Conservation (phyloP, 495 filamentous ascomycete genomes). For the Symbiotaphrina buchneri region DNA sequence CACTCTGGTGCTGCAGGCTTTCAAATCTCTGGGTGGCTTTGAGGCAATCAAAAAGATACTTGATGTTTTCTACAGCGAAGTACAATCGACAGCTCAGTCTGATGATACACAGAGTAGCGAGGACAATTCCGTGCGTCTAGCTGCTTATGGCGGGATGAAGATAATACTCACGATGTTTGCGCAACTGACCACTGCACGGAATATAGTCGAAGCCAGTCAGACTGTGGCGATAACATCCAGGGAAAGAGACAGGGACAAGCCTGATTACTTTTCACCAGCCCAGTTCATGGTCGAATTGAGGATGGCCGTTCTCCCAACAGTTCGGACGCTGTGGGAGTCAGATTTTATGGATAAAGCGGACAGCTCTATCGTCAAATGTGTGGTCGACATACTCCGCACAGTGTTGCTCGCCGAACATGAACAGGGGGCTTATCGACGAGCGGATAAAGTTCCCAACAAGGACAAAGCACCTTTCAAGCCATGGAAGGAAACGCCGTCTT, state of each 20-base stretch:
- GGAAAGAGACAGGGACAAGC: constrained; percentile 28
- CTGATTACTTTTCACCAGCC: constrained; percentile 43
- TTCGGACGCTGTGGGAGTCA: constrained; percentile 64
- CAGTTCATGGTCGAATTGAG: constrained; percentile 82
- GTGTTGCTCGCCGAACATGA: constrained; percentile 63
- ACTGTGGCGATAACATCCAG: constrained; percentile 36
- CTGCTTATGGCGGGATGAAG: constrained; percentile 45
- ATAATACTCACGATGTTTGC: constrained; percentile 69
- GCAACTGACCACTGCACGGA: constrained; percentile 52
- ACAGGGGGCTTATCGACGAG: constrained; percentile 32
- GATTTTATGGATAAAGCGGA: constrained; percentile 57
- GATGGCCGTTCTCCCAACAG: constrained; percentile 57
- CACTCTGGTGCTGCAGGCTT: constrained; percentile 60
- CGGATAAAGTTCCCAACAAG: constrained; percentile 25
- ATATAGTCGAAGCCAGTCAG: constrained; percentile 49
- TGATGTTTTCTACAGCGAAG: constrained; percentile 44
- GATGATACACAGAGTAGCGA: constrained; percentile 11
- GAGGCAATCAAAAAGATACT: constrained; percentile 50
- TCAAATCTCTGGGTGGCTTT: constrained; percentile 62
- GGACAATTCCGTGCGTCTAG: constrained; percentile 22
- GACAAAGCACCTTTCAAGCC: constrained; percentile 15
- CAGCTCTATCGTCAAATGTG: constrained; percentile 47
- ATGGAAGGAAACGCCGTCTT: constrained; percentile 11
- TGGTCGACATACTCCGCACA: constrained; percentile 65
- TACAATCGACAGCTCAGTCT: constrained; percentile 17